These are phyloP conservation scores for Russula sp. DNA, from an alignment of 768 basidiomycete genomes.

Conservation along the genomic window DNA sequence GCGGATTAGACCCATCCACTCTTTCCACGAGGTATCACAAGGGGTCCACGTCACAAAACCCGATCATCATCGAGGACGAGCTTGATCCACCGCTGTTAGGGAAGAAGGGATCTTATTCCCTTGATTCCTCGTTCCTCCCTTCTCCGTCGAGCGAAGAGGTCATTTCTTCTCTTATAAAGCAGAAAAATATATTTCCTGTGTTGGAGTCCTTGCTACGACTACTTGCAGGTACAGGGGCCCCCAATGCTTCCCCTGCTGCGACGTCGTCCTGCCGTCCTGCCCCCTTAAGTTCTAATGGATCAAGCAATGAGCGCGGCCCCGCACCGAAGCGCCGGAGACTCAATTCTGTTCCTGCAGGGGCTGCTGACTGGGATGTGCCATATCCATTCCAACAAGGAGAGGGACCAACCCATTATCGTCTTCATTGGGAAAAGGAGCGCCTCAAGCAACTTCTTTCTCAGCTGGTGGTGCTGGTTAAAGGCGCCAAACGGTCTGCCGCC, in stretches of 20 bases:
- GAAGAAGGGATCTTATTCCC: constrained; percentile 24
- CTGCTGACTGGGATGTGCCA: constrained; percentile 76
- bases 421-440: constrained; percentile 59
- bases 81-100: constrained; percentile 28
- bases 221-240: constrained; percentile 33
- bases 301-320: constrained; percentile 20
- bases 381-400: constrained; percentile 69
- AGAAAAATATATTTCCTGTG: constrained; percentile 62
- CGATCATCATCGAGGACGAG: constrained; percentile 65
- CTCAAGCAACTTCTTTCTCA: constrained; percentile 55
- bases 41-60: constrained; percentile 52
- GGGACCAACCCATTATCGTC: constrained; percentile 56
- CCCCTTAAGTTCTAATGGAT: neutral
- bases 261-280: neutral
- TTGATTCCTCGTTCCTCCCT: constrained; percentile 40
- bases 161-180: constrained; percentile 48
- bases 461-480: constrained; percentile 51
- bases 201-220: constrained; percentile 55
- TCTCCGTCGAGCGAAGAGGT: constrained; percentile 52
- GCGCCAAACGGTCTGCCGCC: constrained; percentile 54
- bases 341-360: constrained; percentile 66
- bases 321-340: constrained; percentile 55
- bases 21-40: constrained; percentile 37
- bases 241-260: neutral
- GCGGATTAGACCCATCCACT: constrained; percentile 52